Percentiles rank a stretch among this genome's conserved stretches.
Conservation (phyloP, 2,329 filamentous ascomycete genomes). For the Calcarisporium arbuscula region DNA sequence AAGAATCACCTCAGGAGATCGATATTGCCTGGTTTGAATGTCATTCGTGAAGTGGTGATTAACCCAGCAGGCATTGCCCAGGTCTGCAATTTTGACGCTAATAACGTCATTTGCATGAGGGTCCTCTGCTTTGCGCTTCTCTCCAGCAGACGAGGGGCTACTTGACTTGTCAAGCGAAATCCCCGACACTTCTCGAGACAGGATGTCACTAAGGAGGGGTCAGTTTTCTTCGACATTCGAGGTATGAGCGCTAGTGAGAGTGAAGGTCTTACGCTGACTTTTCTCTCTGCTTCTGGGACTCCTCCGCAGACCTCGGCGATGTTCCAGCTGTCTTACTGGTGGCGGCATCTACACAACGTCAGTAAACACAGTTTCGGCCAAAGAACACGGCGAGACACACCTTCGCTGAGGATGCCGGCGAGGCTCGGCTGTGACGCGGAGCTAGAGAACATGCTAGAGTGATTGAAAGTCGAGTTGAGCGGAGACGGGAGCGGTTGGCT, state of each 20-base stretch:
- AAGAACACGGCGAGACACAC: too few species aligned
- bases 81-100: slow-evolving; percentile 96
- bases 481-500: slow-evolving; percentile 94
- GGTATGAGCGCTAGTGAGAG: not conserved
- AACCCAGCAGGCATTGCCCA: slow-evolving; percentile 98
- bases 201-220: slow-evolving; percentile 58
- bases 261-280: slow-evolving; percentile 73
- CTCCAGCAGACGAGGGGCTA: slow-evolving; percentile 43
- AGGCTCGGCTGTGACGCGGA: slow-evolving; percentile 67
- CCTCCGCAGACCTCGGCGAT: slow-evolving; percentile 48
- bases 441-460: slow-evolving; percentile 62
- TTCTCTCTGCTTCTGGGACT: slow-evolving; percentile 76
- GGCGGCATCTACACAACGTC: too few species aligned
- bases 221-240: not conserved
- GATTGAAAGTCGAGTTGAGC: slow-evolving; percentile 84
- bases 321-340: too few species aligned
- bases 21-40: slow-evolving; percentile 95
- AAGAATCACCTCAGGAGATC: slow-evolving; percentile 93
- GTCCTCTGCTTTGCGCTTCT: slow-evolving; percentile 59
- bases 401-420: slow-evolving; percentile 76
- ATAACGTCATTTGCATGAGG: slow-evolving; percentile 63
- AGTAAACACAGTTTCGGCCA: too few species aligned
- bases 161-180: slow-evolving; percentile 80
- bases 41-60: slow-evolving; percentile 99
- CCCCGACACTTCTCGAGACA: slow-evolving; percentile 88